Evolutionary conservation across 345 rosid species (phyloP), one percentile per base, ranked within the genome.

Genomic region (Corymbia maculata): DNA sequence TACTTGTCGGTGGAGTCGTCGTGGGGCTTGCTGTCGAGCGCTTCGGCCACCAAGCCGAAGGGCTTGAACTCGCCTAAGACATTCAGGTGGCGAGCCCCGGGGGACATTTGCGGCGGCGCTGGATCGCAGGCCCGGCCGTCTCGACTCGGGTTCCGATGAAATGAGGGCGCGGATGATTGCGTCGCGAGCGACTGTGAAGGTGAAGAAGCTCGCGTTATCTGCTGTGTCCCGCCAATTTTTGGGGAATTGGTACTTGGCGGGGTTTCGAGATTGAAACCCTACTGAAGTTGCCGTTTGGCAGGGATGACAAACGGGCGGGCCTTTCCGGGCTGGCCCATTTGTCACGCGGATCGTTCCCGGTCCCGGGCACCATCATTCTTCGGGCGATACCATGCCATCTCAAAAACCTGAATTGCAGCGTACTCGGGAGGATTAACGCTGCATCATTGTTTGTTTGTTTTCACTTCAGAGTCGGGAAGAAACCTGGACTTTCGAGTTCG

Each of bases 1-100:
- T 97, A 95, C 70, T 93, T 91, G 82, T 94, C 94, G 26, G 90
- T n/a, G 16, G 44, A 50, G 53, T 85, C 85, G 19, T 90, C 95
- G 4, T 90, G 92, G 12, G 94, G 92, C 59, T 95, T 94, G 55
- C 95, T 94, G 89, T 96, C 99, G 16, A 95, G 93, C 87, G 98
- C 96, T 90, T 96, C 98, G 66, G 98, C 98, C 49, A 97, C 91
- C 86, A 97, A 89, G 84, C 99, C 99, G 87, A 95, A 96, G 51
- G 99, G 97, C 94, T 95, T 96, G 94, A 97, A 96, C 94, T 96
- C 98, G 90, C 99, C 99, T 47, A 97, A 95, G 28, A 96, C 94
- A 7, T 95, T 92, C 50, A 97, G 92, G 45, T 93, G 93, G 47
- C 98, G 97, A 89, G 93, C 93, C 66, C 97, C 96, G 22, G 93